Evolutionary conservation across 352 stramenopile genomes (phyloP), one percentile per base, ranked within the genome.

Genomic region (Phytophthora boehmeriae): DNA sequence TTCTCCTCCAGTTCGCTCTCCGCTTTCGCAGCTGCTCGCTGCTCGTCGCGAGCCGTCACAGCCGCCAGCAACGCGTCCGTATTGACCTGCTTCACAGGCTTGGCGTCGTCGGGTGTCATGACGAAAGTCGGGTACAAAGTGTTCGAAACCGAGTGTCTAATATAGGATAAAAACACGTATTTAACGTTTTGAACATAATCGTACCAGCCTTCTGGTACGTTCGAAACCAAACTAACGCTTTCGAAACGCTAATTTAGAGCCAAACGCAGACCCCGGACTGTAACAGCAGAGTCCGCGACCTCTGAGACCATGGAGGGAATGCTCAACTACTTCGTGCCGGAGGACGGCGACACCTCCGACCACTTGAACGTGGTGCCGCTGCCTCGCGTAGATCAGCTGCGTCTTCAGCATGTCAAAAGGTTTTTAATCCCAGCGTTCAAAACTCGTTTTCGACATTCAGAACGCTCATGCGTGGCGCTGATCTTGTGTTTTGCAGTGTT

Each of bases 291-390:
- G n/a, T n/a, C n/a, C n/a, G 35, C 30, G 27, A 39, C 28, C 17
- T 34, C 42, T 27, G n/a, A 17, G 36, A 78, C 32, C 32, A 94
- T 94, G 86, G 86, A 94, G 55, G 83, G 86, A 47, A 92, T 94
- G 86, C 76, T 95, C 47, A 93, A 95, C 70, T 95, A 95, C 71
- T 93, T 92, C 48, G 74, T 95, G 50, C 86, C 86, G 32, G 86
- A 95, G 60, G 86, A 95, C 70, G 86, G 86, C 35, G 86, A 95
- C 66, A 88, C 82, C 45, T 89, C 83, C 54, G 86, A 95, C 59
- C 86, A 95, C 71, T 59, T 93, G 57, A 95, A 95, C 62, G 81
- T 95, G 46, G 82, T 90, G 58, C 83, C 83, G 27, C 73, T 95
- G 55, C 86, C 86, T n/a, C 80, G 76, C 44, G 84, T 92, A 46